Evolutionary conservation across 495 filamentous ascomycete species (phyloP).

Genomic region (Halenospora varia): DNA sequence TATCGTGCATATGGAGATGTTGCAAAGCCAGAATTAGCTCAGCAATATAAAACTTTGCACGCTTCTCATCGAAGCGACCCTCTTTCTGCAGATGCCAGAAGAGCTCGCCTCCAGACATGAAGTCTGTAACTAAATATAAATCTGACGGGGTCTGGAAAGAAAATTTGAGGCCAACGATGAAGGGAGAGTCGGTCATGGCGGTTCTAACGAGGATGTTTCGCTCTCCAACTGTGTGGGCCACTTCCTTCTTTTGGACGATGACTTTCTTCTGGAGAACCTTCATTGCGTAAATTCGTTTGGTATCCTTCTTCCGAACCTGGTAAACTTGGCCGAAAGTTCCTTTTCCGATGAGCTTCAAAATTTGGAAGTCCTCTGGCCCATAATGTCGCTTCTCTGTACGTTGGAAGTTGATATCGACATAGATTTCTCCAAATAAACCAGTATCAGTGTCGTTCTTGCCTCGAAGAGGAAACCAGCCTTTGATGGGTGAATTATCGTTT

Average conservation of each 20-base stretch:
- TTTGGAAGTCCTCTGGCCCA: slow-evolving; percentile 94
- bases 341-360: slow-evolving; percentile 94
- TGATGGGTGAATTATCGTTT: slow-evolving; percentile 63
- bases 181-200: slow-evolving; percentile 91
- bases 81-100: slow-evolving; percentile 99
- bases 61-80: slow-evolving; percentile 88
- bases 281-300: slow-evolving; percentile 95
- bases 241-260: slow-evolving; percentile 99
- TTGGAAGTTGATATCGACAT: slow-evolving; percentile 80
- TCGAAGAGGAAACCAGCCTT: slow-evolving; percentile 82
- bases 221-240: slow-evolving; percentile 94
- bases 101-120: slow-evolving; percentile 97
- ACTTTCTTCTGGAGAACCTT: slow-evolving; percentile 99
- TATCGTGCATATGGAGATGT: slow-evolving; percentile 93
- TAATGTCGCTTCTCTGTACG: slow-evolving; percentile 89
- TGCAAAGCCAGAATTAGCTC: slow-evolving; percentile 94
- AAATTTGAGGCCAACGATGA: slow-evolving; percentile 97
- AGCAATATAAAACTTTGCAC: slow-evolving; percentile 98
- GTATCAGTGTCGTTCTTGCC: slow-evolving; percentile 54
- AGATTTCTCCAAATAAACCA: slow-evolving; percentile 82
- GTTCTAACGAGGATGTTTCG: slow-evolving; percentile 96
- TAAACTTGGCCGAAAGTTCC: slow-evolving; percentile 99
- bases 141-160: slow-evolving; percentile 98
- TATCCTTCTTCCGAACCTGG: slow-evolving; percentile 98
- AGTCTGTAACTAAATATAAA: slow-evolving; percentile 97